Evolutionary conservation across 805 yeast species (phyloP).

Genomic region (Wickerhamiella brachini): DNA sequence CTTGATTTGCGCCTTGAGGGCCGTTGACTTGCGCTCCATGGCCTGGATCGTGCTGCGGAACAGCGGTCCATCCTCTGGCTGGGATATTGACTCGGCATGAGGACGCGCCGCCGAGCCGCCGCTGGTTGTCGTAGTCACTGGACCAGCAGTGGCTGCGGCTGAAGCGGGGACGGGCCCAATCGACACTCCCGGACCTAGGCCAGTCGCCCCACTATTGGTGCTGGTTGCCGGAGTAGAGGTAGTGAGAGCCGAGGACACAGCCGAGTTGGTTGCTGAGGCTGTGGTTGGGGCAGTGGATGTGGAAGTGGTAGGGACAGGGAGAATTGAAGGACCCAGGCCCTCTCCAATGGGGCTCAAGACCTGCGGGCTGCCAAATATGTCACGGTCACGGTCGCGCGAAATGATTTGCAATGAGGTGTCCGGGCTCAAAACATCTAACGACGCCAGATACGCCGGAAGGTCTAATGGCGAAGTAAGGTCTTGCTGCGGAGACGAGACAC

Average conservation of each 20-base stretch:
- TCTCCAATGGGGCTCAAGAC: background rate
- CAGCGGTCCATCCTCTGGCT: slow-evolving; percentile 32
- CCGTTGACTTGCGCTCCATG: slow-evolving; percentile 26
- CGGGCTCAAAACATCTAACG: background rate
- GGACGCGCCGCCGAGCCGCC: slow-evolving; percentile 17
- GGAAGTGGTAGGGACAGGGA: background rate
- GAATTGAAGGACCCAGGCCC: background rate
- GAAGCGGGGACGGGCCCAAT: slow-evolving; percentile 1
- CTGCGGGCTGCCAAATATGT: background rate
- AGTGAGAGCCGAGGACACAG: background rate
- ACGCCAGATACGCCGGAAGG: background rate
- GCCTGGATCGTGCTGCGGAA: slow-evolving; percentile 29
- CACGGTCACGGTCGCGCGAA: background rate
- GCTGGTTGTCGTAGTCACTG: background rate
- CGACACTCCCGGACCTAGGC: too few species aligned
- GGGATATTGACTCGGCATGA: slow-evolving; percentile 19
- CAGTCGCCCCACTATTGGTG: background rate
- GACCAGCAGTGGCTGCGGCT: background rate
- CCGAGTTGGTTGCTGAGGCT: background rate
- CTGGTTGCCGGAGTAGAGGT: background rate
- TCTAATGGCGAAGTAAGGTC: background rate
- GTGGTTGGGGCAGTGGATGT: background rate
- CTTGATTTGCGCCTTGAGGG: slow-evolving; percentile 25
- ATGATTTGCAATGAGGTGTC: background rate
- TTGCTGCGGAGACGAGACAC: background rate